Conservation (phyloP, 78 protist genomes). For the Planoprotostelium fungivorum region DNA sequence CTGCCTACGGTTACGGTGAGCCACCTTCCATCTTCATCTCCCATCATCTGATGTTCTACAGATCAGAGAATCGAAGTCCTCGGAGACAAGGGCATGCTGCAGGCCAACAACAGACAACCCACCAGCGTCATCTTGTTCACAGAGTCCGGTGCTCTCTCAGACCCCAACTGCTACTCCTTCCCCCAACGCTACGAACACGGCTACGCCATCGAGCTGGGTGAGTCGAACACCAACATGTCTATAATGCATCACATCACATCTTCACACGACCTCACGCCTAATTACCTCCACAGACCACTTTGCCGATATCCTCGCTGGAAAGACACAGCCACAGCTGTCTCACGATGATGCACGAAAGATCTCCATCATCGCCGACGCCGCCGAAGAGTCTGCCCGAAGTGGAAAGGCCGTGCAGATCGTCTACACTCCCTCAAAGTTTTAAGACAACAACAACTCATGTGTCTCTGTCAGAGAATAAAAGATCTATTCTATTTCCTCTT, state of each 20-base stretch:
- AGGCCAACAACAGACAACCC: conserved; percentile 1
- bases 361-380: conserved; percentile 4
- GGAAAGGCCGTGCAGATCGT: background rate
- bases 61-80: conserved; percentile 8
- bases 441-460: too few relatives aligned
- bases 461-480: too few relatives aligned
- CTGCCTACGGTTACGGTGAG: conserved; percentile 20
- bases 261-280: background rate
- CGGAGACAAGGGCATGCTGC: conserved; percentile 9
- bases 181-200: background rate
- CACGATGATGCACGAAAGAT: conserved; percentile 10
- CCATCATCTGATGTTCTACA: background rate
- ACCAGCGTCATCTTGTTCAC: background rate
- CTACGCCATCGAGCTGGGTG: conserved; percentile 4
- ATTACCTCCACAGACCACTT: background rate
- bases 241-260: background rate
- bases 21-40: background rate
- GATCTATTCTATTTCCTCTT: too few relatives aligned
- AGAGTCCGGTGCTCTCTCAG: background rate
- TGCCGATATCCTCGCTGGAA: conserved; percentile 4
- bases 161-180: background rate
- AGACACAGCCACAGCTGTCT: background rate
- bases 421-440: background rate
- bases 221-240: too few relatives aligned
- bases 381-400: conserved; percentile 4